Percentiles rank a stretch among this genome's conserved stretches.
Evolutionary conservation across 2,329 filamentous ascomycete genomes (phyloP).

Genomic region (Peltaster fructicola): DNA sequence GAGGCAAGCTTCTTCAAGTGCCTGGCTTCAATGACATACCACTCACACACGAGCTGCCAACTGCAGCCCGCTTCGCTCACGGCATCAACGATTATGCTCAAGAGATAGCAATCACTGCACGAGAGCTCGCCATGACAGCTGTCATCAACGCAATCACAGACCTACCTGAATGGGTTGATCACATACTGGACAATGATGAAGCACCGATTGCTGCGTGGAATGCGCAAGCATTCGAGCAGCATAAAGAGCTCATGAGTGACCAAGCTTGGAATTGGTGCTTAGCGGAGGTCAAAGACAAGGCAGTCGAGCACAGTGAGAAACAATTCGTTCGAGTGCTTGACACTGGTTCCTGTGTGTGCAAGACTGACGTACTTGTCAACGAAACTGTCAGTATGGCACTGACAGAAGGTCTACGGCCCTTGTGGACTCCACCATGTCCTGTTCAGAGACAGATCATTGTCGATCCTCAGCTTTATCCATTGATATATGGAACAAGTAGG

Average conservation of each 20-base stretch:
- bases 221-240: too few relatives aligned
- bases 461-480: conserved; percentile 43
- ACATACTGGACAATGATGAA: too few relatives aligned
- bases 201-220: too few relatives aligned
- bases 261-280: too few relatives aligned
- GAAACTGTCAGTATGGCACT: too few relatives aligned
- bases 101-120: conserved; percentile 5
- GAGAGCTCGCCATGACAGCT: conserved; percentile 15
- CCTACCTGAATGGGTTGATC: conserved; percentile 18
- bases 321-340: too few relatives aligned
- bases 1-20: conserved; percentile 1
- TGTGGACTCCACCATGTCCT: conserved; percentile 42
- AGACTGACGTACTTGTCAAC: too few relatives aligned
- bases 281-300: too few relatives aligned
- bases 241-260: too few relatives aligned
- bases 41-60: not conserved
- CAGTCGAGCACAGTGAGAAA: too few relatives aligned
- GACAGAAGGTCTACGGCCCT: too few relatives aligned
- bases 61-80: conserved; percentile 6
- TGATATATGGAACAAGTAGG: conserved; percentile 33
- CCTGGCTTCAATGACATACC: conserved; percentile 2
- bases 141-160: conserved; percentile 16
- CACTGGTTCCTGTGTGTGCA: too few relatives aligned
- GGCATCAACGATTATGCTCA: conserved; percentile 9
- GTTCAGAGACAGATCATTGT: conserved; percentile 41